Conservation (phyloP, 345 rosid species). For the Cardamine chenopodiifolia region DNA sequence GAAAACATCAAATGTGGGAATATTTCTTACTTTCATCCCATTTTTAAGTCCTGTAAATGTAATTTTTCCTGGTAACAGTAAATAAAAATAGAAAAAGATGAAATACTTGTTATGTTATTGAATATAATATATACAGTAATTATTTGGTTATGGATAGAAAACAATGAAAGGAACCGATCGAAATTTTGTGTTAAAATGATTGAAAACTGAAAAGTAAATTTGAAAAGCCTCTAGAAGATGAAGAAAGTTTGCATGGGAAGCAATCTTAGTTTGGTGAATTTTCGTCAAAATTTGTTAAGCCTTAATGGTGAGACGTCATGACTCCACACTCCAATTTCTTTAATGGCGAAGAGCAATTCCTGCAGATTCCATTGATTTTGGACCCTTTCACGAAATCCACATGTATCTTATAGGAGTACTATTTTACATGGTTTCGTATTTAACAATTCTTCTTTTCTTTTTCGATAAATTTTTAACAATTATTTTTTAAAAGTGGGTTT, state of each 20-base stretch:
- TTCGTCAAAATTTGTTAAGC: constrained; percentile 44
- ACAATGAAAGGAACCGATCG: neutral
- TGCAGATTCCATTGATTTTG: neutral
- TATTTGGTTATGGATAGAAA: neutral
- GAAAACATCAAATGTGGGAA: neutral
- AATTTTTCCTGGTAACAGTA: neutral
- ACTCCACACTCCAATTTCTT: constrained; percentile 30
- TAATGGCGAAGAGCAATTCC: constrained; percentile 14
- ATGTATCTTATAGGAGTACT: neutral
- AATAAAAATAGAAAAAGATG: neutral
- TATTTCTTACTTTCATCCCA: neutral
- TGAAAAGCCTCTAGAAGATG: constrained; percentile 33
- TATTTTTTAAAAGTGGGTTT: neutral
- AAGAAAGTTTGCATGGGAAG: constrained; percentile 47
- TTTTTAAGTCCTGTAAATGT: neutral
- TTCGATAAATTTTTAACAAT: neutral
- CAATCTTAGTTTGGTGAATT: constrained; percentile 46
- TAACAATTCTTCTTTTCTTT: neutral
- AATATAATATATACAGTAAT: neutral
- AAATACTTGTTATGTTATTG: neutral
- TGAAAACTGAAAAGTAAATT: neutral
- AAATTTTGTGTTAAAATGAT: neutral
- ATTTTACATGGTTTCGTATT: neutral
- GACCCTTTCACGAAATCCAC: neutral
- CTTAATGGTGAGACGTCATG: constrained; percentile 45